Evolutionary conservation across 345 rosid genomes (phyloP).

Genomic region (Aquilaria sinensis): DNA sequence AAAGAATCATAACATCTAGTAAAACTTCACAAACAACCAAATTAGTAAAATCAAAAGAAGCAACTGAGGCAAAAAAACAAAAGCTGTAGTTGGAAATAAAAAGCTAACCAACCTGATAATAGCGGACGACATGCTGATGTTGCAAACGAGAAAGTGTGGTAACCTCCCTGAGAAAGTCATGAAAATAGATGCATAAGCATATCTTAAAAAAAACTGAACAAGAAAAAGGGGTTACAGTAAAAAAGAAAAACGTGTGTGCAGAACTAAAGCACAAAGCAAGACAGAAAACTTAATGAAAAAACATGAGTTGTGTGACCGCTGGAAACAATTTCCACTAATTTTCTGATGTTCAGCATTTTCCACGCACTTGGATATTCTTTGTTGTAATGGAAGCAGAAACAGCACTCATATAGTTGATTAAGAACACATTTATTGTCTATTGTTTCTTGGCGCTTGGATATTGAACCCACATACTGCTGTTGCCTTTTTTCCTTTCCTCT

Average conservation of each 20-base stretch:
- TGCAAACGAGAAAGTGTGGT: conserved; percentile 96
- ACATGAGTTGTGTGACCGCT: background rate
- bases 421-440: no score
- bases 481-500: no score
- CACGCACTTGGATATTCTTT: no score
- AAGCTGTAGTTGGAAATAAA: conserved; percentile 10
- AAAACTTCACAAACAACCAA: no score
- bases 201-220: conserved; percentile 8
- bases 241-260: background rate
- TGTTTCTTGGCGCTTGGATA: no score
- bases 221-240: conserved; percentile 1
- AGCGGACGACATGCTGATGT: conserved; percentile 99
- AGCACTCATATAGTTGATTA: no score
- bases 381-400: no score
- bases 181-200: conserved; percentile 17
- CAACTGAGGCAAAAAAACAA: conserved; percentile 1
- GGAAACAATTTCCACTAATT: background rate
- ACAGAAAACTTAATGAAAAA: conserved; percentile 5
- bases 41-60: no score
- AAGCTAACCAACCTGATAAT: conserved; percentile 69
- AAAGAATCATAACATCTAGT: no score
- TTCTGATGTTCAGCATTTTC: background rate
- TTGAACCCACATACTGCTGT: no score
- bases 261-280: conserved; percentile 7
- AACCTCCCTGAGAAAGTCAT: conserved; percentile 68